phyloP scores from a whole-genome alignment of 2,329 filamentous ascomycete species.

The Claviceps maximensis region DNA sequence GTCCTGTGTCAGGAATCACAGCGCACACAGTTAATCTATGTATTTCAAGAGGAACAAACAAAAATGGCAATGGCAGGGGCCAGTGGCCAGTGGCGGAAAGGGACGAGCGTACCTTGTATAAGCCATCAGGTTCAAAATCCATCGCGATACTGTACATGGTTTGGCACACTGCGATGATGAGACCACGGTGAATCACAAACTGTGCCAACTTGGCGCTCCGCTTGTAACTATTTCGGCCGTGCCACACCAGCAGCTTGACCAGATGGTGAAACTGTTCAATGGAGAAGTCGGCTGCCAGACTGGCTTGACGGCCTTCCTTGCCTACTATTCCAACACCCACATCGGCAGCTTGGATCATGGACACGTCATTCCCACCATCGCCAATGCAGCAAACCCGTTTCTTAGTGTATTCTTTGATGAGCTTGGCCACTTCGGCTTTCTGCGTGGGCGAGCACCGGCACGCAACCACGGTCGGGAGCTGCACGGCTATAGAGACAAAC shows the following conservation, averaged over 20 bases:
- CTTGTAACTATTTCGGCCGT: slow-evolving; percentile 95
- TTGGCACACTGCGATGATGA: slow-evolving; percentile 92
- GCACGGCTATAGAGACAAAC: slow-evolving; percentile 81
- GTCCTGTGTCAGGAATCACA: slow-evolving; percentile 40
- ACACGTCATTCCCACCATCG: slow-evolving; percentile 95
- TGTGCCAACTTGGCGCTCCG: slow-evolving; percentile 88
- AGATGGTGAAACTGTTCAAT: slow-evolving; percentile 92
- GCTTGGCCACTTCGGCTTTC: slow-evolving; percentile 82
- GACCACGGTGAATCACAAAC: slow-evolving; percentile 92
- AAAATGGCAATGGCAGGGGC: background rate
- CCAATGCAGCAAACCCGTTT: slow-evolving; percentile 97
- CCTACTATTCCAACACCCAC: slow-evolving; percentile 96
- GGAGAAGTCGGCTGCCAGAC: slow-evolving; percentile 88
- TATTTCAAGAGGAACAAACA: too few species aligned
- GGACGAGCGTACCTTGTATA: slow-evolving; percentile 53
- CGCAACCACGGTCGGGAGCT: slow-evolving; percentile 81
- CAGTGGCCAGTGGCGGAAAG: background rate
- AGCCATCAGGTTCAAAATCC: slow-evolving; percentile 80
- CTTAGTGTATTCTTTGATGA: slow-evolving; percentile 84
- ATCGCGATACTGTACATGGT: slow-evolving; percentile 94
- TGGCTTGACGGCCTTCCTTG: slow-evolving; percentile 92
- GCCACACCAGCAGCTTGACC: slow-evolving; percentile 96
- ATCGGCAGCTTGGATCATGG: slow-evolving; percentile 97
- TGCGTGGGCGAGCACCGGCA: slow-evolving; percentile 95
- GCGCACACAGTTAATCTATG: slow-evolving; percentile 15